Base-by-base conservation (phyloP, 768 basidiomycete genomes). In the Lactarius deliciosus region DNA sequence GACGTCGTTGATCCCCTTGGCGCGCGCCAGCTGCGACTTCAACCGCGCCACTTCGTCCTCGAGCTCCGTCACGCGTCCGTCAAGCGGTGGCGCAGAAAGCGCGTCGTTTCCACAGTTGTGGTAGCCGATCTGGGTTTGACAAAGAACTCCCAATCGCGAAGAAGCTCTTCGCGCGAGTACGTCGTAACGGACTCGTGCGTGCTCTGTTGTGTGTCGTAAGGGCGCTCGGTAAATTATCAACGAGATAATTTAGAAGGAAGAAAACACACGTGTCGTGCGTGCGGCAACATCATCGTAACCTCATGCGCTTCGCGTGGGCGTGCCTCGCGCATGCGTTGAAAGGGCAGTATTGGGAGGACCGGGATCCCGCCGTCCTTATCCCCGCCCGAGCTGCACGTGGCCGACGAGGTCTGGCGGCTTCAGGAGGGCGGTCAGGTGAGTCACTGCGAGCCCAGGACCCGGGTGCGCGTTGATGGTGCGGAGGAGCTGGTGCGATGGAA, bases 331-430 rank as follows among this genome's bases (percentile, higher is more conserved):
- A 88, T 88, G 59, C 90, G 81, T 68, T 92, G 90, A 72, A 94
- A 92, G 0, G 89, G 81, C 38, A 81, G 77, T 6, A 94, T 80
- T 3, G 88, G 84, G 63, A 83, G 85, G 22, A 89, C 81, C 18
- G 90, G 88, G 60, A 91, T 82, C 43, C 80, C 76, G 58, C 91
- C 89, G 32, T 78, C 77, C 3, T 75, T 68, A 43, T 72, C 69
- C 32, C 73, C 50, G 77, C 75, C 75, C 71, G 47, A 94, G 79
- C 66, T 81, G 87, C 65, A 90, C 79, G 73, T 94, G 92, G 0
- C 92, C 92, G 64, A 93, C 81, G 53, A 98, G 83, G 75, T 98
- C 96, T 20, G 86, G 83, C 2, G 96, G 97, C 70, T 90, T 91
- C 58, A 96, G 81, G 77, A 98, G 82, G 3, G 92, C 90, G 55